Percentiles rank a stretch among this genome's conserved stretches.
phyloP scores from a whole-genome alignment of 176 grass and related monocot species.

The Aechmea fasciata region DNA sequence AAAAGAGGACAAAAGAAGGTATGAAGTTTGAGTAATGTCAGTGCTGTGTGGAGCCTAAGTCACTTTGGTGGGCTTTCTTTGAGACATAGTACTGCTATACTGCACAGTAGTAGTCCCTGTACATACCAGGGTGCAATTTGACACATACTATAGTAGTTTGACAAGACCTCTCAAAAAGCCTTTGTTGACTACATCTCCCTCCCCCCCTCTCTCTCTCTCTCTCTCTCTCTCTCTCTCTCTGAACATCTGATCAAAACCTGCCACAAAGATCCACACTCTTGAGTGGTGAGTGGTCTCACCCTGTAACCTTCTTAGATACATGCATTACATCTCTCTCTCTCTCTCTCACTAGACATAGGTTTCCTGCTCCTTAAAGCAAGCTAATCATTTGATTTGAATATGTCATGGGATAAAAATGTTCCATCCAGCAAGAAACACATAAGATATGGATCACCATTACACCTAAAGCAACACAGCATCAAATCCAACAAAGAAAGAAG shows the following conservation, averaged over 20 bases:
- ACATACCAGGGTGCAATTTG: background rate
- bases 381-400: conserved; percentile 33
- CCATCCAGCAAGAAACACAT: conserved; percentile 17
- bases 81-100: background rate
- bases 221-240: background rate
- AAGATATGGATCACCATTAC: conserved; percentile 2
- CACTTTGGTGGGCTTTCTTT: conserved; percentile 12
- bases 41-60: conserved; percentile 1
- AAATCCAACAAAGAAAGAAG: conserved; percentile 19
- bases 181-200: conserved; percentile 10
- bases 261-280: conserved; percentile 2
- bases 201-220: background rate
- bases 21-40: conserved; percentile 7
- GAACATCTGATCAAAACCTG: background rate
- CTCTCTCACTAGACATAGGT: background rate
- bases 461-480: conserved; percentile 15
- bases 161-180: conserved; percentile 34
- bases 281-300: background rate
- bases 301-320: conserved; percentile 3
- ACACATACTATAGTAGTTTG: conserved; percentile 25
- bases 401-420: conserved; percentile 17
- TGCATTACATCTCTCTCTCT: conserved; percentile 5
- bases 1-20: conserved; percentile 25
- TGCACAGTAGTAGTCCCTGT: conserved; percentile 5
- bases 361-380: conserved; percentile 20